phyloP scores from a whole-genome alignment of 1,139 yeast genomes.

The Waltiozyma sp. region DNA sequence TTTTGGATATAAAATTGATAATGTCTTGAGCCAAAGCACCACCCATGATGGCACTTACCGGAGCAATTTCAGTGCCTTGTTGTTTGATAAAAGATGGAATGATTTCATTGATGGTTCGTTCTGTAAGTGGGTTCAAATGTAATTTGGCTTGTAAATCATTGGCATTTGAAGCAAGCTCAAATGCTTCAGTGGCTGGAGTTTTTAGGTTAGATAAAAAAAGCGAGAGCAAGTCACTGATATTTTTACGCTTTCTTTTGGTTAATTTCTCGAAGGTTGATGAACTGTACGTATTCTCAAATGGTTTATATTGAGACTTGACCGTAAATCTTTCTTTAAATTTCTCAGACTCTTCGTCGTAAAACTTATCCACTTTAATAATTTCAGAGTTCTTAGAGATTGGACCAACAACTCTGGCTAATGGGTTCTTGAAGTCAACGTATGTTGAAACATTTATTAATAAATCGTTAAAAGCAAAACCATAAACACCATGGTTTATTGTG shows the following conservation, averaged over 20 bases:
- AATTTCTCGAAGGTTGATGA: constrained; percentile 18
- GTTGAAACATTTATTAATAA: constrained; percentile 46
- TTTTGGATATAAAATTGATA: constrained; percentile 66
- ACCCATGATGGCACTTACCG: constrained; percentile 82
- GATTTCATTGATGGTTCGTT: constrained; percentile 25
- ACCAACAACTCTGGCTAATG: constrained; percentile 35
- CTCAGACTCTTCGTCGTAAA: constrained; percentile 25
- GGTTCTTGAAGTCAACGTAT: constrained; percentile 41
- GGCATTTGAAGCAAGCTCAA: constrained; percentile 19
- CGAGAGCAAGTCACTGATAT: constrained; percentile 13
- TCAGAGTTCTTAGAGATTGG: constrained; percentile 36
- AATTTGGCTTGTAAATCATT: constrained; percentile 22
- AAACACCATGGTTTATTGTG: constrained; percentile 66
- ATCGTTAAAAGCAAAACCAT: constrained; percentile 75
- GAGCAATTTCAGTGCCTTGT: constrained; percentile 63
- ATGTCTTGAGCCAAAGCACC: constrained; percentile 89
- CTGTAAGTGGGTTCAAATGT: constrained; percentile 21
- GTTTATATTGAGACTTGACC: constrained; percentile 41
- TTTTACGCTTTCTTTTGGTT: constrained; percentile 14
- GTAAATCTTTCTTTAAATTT: constrained; percentile 39
- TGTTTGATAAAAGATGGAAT: constrained; percentile 30
- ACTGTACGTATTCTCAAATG: constrained; percentile 28
- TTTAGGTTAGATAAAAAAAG: constrained; percentile 10
- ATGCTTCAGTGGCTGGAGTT: constrained; percentile 3
- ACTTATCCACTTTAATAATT: constrained; percentile 35